Evolutionary conservation across 257 asterid genomes (phyloP), one percentile per base, ranked within the genome.

Genomic region (Coffea canephora): DNA sequence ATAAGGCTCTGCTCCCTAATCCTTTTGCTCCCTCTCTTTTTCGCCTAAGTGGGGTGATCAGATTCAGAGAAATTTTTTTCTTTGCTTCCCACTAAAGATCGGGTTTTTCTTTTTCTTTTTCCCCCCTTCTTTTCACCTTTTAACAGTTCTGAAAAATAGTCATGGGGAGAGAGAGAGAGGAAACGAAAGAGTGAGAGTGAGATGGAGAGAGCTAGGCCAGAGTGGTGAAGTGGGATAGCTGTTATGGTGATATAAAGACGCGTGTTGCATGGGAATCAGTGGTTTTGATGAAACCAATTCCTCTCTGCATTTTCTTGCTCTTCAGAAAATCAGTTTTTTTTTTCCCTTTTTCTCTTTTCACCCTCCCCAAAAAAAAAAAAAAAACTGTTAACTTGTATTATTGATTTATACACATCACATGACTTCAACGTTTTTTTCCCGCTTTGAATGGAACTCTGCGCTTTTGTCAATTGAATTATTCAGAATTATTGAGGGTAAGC

Each of bases 221-320:
- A 25, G 10, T 13, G 19, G 25, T 21, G 70, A 13, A 55, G 54
- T 8, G 74, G 66, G 65, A 54, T 69, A 59, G 78, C 71, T 74
- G 80, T 80, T 62, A n/a, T n/a, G 72, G 83, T 19, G 66, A 54
- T 74, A 52, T 57, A 67, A 67, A 65, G 80, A 62, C 79, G 83
- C 76, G 79, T 81, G 79, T 59, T 83, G 87, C 91, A 85, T 85
- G 85, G 65, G 73, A 87, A 73, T 81, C 86, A 78, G 87, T 77
- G 81, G 89, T 43, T 85, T 80, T 43, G 31, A 79, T 64, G 55
- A 75, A 79, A 81, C 73, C 81, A 75, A 66, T 77, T 78, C 59
- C 66, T 45, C 25, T 71, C 52, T 61, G n/a, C 6, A 41, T 7
- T 80, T 70, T 59, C 21, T 27, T 79, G 69, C 43, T n/a, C 49